These are phyloP conservation scores for Colletotrichum paranaense DNA, from an alignment of 2,329 filamentous ascomycete species.

Conservation along the genomic window DNA sequence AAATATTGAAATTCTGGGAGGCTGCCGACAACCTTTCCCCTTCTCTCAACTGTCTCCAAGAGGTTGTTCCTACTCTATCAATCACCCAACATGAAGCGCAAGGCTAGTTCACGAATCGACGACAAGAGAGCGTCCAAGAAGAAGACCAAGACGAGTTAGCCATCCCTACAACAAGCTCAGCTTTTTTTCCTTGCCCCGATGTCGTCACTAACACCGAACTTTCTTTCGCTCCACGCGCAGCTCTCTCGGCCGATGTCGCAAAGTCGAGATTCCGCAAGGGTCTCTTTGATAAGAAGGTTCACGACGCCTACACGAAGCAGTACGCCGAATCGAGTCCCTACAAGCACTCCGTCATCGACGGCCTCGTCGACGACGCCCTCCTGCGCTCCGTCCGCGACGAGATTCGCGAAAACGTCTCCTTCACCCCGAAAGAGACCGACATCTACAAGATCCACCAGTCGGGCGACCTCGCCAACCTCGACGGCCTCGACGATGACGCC, in stretches of 20 bases:
- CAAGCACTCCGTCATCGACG: slow-evolving; percentile 90
- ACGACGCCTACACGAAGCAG: slow-evolving; percentile 68
- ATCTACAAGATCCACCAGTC: slow-evolving; percentile 99
- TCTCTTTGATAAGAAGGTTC: slow-evolving; percentile 70
- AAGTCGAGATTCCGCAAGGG: slow-evolving; percentile 72
- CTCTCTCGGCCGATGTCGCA: slow-evolving; percentile 60
- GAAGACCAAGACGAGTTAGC: slow-evolving; percentile 62
- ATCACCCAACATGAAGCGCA: slow-evolving; percentile 66
- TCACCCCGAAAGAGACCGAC: slow-evolving; percentile 98
- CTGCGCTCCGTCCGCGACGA: slow-evolving; percentile 89
- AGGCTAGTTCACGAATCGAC: slow-evolving; percentile 60
- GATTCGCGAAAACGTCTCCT: slow-evolving; percentile 90
- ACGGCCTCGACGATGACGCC: slow-evolving; percentile 89
- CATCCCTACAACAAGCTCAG: background rate
- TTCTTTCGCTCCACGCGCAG: slow-evolving; percentile 42
- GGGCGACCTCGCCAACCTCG: slow-evolving; percentile 94
- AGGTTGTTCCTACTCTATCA: background rate
- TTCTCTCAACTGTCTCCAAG: background rate
- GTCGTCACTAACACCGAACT: slow-evolving; percentile 31
- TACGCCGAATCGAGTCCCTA: slow-evolving; percentile 79
- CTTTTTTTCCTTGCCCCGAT: slow-evolving; percentile 2
- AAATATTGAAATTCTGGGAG: slow-evolving; percentile 10
- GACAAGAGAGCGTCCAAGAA: slow-evolving; percentile 61
- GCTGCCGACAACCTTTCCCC: slow-evolving; percentile 1
- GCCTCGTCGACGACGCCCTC: slow-evolving; percentile 82